Evolutionary conservation across 2,329 filamentous ascomycete genomes (phyloP).

Genomic region (Orbilia blumenaviensis): DNA sequence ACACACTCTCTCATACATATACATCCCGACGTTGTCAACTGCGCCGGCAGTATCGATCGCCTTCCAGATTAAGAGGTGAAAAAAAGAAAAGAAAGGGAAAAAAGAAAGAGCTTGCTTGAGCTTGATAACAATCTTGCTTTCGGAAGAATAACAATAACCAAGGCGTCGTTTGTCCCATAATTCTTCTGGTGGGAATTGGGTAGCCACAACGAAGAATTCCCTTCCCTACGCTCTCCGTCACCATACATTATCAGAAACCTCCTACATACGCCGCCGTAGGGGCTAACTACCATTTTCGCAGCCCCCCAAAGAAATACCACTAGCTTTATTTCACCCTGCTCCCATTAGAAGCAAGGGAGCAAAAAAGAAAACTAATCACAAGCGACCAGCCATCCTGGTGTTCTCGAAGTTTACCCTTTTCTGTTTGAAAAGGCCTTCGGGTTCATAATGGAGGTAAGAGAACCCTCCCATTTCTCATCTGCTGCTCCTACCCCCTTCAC

Average conservation of each 20-base stretch:
- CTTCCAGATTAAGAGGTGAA: conserved; percentile 21
- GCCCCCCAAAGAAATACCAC: conserved; percentile 38
- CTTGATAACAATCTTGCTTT: conserved; percentile 41
- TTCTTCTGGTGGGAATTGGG: conserved; percentile 33
- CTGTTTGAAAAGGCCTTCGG: conserved; percentile 31
- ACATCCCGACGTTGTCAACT: not conserved
- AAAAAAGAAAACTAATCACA: conserved; percentile 42
- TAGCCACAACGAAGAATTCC: conserved; percentile 48
- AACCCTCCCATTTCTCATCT: conserved; percentile 28
- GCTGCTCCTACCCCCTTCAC: conserved; percentile 11
- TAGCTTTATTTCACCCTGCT: conserved; percentile 18
- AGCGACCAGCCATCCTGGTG: conserved; percentile 44
- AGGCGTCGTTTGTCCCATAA: conserved; percentile 33
- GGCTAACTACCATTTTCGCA: conserved; percentile 46
- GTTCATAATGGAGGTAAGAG: conserved; percentile 53
- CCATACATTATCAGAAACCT: conserved; percentile 52
- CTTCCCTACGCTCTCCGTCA: conserved; percentile 40
- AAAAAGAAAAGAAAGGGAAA: conserved; percentile 27
- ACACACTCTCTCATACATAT: too few relatives aligned
- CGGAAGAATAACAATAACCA: conserved; percentile 42
- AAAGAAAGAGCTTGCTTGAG: not conserved
- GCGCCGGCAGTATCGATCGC: conserved; percentile 17
- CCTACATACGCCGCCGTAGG: conserved; percentile 39
- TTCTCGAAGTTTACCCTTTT: conserved; percentile 52
- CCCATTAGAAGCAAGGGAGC: conserved; percentile 30